Conservation (phyloP, 2,329 filamentous ascomycete genomes). For the Cladophialophora chaetospira region DNA sequence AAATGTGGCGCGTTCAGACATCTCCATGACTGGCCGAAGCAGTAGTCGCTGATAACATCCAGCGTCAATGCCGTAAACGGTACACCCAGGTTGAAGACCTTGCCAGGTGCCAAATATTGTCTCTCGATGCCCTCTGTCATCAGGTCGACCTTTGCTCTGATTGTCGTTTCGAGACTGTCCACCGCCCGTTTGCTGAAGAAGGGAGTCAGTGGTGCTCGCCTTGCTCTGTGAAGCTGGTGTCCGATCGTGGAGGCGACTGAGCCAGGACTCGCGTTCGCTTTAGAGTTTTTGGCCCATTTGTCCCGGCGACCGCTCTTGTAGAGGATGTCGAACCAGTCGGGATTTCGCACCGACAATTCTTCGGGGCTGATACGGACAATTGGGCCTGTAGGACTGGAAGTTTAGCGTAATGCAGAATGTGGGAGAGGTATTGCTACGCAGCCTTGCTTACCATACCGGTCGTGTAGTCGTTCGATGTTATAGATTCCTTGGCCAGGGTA, state of each 20-base stretch:
- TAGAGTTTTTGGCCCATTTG: background rate
- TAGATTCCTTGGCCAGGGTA: background rate
- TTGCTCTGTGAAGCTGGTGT: background rate
- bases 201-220: background rate
- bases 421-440: too few species aligned
- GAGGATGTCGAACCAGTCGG: background rate
- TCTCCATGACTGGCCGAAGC: constrained; percentile 4
- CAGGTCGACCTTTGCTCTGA: background rate
- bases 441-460: too few species aligned
- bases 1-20: constrained; percentile 6
- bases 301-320: background rate
- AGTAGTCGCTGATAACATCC: constrained; percentile 17
- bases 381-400: too few species aligned
- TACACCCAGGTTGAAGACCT: background rate
- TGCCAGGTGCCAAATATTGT: constrained; percentile 34
- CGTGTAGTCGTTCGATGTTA: background rate
- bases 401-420: too few species aligned
- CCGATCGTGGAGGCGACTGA: background rate
- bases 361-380: background rate
- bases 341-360: background rate
- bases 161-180: background rate
- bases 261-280: background rate
- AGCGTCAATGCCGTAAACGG: constrained; percentile 14
- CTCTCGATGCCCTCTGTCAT: background rate
- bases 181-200: background rate